Percentiles rank a stretch among this genome's conserved stretches.
Evolutionary conservation across 2,329 filamentous ascomycete genomes (phyloP).

Genomic region (Cladosporium sp.): DNA sequence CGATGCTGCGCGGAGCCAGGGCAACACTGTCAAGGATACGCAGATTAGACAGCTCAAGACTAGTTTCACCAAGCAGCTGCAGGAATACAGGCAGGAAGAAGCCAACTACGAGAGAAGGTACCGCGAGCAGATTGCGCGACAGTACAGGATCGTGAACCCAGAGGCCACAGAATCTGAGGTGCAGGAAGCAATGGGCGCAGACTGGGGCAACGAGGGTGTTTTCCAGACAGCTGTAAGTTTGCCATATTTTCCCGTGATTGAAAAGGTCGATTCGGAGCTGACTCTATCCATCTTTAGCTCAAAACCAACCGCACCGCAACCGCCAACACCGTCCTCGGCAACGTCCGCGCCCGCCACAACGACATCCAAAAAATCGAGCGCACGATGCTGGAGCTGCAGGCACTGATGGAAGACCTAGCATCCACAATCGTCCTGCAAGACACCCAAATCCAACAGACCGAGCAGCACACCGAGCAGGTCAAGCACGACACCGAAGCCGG

Average conservation of each 20-base stretch:
- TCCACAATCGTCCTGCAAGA: conserved; percentile 74
- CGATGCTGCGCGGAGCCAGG: conserved; percentile 65
- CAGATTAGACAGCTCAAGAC: conserved; percentile 70
- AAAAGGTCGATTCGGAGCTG: background rate
- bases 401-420: conserved; percentile 73
- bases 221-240: conserved; percentile 76
- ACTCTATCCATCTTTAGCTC: conserved; percentile 55
- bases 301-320: conserved; percentile 73
- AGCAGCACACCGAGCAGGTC: conserved; percentile 66
- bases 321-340: conserved; percentile 71
- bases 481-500: conserved; percentile 67
- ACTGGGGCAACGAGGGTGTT: conserved; percentile 77
- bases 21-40: conserved; percentile 66
- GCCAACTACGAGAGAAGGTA: conserved; percentile 69
- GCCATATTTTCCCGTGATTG: background rate
- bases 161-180: conserved; percentile 75
- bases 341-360: conserved; percentile 78
- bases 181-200: conserved; percentile 64
- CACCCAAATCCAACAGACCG: conserved; percentile 59
- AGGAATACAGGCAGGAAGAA: conserved; percentile 71
- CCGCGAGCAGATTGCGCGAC: conserved; percentile 74
- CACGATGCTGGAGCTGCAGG: conserved; percentile 68
- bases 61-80: conserved; percentile 70
- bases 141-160: conserved; percentile 71
- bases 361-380: conserved; percentile 79